Evolutionary conservation across 176 grass and related monocot genomes (phyloP).

Genomic region (Musa beccarii): DNA sequence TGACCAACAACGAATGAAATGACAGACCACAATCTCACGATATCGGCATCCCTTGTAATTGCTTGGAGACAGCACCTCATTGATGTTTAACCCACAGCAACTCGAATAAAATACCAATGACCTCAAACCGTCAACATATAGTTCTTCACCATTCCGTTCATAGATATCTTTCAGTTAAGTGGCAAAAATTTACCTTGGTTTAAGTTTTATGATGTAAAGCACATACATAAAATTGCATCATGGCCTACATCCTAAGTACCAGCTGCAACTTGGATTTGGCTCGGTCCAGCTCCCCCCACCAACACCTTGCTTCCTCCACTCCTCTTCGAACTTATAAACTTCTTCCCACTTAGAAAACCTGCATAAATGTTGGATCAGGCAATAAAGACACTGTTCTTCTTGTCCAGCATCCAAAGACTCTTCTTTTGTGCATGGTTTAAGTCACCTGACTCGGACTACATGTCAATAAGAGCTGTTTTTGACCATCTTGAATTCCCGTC

Average conservation of each 20-base stretch:
- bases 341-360: conserved; percentile 17
- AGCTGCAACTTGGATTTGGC: not conserved
- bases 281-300: not conserved
- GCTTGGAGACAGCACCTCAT: too few relatives aligned
- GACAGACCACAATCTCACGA: too few relatives aligned
- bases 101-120: too few relatives aligned
- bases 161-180: too few relatives aligned
- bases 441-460: conserved; percentile 22
- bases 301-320: conserved; percentile 13
- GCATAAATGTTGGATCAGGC: conserved; percentile 19
- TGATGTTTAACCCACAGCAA: too few relatives aligned
- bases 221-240: too few relatives aligned
- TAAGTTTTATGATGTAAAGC: too few relatives aligned
- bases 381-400: conserved; percentile 20
- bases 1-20: too few relatives aligned
- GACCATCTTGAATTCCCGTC: not conserved
- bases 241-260: not conserved
- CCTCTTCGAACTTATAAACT: conserved; percentile 13
- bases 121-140: too few relatives aligned
- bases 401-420: conserved; percentile 13
- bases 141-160: too few relatives aligned
- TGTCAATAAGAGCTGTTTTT: conserved; percentile 18
- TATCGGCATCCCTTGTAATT: too few relatives aligned
- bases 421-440: conserved; percentile 15
- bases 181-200: too few relatives aligned